Conservation (phyloP, 2,329 filamentous ascomycete genomes). For the Pestalotiopsis sp. region DNA sequence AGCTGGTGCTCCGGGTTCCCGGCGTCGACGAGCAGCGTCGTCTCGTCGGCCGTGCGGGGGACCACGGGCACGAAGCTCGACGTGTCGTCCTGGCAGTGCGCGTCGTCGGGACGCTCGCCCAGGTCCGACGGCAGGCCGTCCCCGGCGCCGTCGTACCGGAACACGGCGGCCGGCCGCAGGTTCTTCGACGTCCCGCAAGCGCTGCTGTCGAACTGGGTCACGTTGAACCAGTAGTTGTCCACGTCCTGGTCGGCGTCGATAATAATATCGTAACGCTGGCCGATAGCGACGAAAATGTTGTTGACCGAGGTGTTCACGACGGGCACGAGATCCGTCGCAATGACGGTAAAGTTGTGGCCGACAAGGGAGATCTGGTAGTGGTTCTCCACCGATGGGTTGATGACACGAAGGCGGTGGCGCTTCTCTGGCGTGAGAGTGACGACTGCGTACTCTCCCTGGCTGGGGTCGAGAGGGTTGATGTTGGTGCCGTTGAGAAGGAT, state of each 20-base stretch:
- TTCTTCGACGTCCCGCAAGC: conserved; percentile 36
- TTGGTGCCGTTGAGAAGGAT: conserved; percentile 49
- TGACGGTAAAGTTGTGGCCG: conserved; percentile 52
- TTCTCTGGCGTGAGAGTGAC: conserved; percentile 44
- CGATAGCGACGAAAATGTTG: conserved; percentile 53
- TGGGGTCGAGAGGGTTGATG: conserved; percentile 30
- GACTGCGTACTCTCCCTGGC: conserved; percentile 34
- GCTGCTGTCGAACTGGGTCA: conserved; percentile 24
- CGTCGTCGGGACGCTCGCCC: conserved; percentile 25
- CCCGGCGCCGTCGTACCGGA: conserved; percentile 39
- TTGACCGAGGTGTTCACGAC: conserved; percentile 51
- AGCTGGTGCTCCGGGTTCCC: conserved; percentile 1
- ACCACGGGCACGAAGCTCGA: conserved; percentile 26
- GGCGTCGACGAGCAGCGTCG: conserved; percentile 24
- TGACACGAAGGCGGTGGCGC: conserved; percentile 52
- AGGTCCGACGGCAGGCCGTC: conserved; percentile 30
- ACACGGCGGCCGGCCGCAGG: conserved; percentile 38
- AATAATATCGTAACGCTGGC: conserved; percentile 51
- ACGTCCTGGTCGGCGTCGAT: conserved; percentile 40
- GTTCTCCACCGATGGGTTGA: conserved; percentile 55
- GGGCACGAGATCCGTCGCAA: conserved; percentile 56
- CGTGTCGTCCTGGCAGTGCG: conserved; percentile 22
- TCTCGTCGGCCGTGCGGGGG: conserved; percentile 26
- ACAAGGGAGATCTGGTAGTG: conserved; percentile 52
- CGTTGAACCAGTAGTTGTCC: conserved; percentile 47